Evolutionary conservation across 2,329 filamentous ascomycete species (phyloP).

Genomic region (Xylaria sp.): DNA sequence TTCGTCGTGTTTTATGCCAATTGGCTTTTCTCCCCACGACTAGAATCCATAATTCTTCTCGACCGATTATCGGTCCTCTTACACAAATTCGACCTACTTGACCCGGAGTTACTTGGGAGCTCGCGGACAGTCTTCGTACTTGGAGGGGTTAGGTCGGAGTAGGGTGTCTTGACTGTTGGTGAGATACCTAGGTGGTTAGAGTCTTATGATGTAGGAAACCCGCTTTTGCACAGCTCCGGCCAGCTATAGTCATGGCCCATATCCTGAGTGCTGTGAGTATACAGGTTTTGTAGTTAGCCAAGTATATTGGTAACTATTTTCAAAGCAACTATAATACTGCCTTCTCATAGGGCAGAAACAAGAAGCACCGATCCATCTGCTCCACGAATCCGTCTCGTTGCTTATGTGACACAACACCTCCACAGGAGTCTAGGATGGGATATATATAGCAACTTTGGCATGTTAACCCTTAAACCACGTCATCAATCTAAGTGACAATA

Average conservation of each 20-base stretch:
- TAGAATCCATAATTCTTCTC: conserved; percentile 22
- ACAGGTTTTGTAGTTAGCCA: conserved; percentile 23
- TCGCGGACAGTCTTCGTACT: conserved; percentile 16
- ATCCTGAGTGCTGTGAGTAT: conserved; percentile 16
- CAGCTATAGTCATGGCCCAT: conserved; percentile 9
- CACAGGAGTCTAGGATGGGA: not conserved
- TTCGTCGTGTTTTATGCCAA: conserved; percentile 22
- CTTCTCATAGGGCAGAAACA: conserved; percentile 13
- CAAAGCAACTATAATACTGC: conserved; percentile 20
- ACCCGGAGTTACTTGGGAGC: conserved; percentile 15
- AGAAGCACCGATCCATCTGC: not conserved
- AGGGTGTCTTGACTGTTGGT: conserved; percentile 22
- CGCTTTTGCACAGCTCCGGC: conserved; percentile 18
- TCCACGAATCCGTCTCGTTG: not conserved
- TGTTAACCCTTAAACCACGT: not conserved
- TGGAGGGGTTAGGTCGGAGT: conserved; percentile 8
- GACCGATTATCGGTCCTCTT: conserved; percentile 11
- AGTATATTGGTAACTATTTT: conserved; percentile 23
- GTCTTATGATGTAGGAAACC: conserved; percentile 28
- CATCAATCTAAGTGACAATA: not conserved
- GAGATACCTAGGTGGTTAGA: conserved; percentile 17
- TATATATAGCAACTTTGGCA: not conserved
- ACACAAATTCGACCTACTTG: conserved; percentile 18
- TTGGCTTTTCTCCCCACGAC: conserved; percentile 20
- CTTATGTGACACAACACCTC: not conserved